phyloP scores from a whole-genome alignment of 164 flowering plant genomes.

The Magnolia sinica region DNA sequence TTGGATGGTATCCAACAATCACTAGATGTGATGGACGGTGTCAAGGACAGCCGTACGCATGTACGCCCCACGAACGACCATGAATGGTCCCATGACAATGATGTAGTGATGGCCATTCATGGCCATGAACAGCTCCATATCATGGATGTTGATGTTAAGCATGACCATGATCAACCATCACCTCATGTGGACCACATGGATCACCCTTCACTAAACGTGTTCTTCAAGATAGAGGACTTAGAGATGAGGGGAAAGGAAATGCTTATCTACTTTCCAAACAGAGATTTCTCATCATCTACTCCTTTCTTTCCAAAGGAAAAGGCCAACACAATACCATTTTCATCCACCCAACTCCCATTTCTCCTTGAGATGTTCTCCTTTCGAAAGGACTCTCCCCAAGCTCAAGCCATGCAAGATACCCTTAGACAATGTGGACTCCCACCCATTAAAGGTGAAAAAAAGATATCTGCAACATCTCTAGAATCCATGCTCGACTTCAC shows the following conservation, averaged over 20 bases:
- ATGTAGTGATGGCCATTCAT: neutral
- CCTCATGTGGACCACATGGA: constrained; percentile 16
- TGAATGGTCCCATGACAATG: neutral
- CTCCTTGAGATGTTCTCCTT: constrained; percentile 39
- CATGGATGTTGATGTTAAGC: neutral
- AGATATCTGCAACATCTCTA: constrained; percentile 32
- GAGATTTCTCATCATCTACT: constrained; percentile 26
- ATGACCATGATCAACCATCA: neutral
- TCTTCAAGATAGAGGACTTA: constrained; percentile 30
- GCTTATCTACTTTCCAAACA: constrained; percentile 28
- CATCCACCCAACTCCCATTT: constrained; percentile 27
- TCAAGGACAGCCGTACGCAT: neutral
- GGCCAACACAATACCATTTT: constrained; percentile 49
- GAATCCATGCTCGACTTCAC: constrained; percentile 56
- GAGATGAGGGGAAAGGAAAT: constrained; percentile 27
- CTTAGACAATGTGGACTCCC: constrained; percentile 40
- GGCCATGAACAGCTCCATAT: neutral
- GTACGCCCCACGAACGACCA: too few species aligned
- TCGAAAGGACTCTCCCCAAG: constrained; percentile 39
- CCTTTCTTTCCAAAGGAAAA: constrained; percentile 39
- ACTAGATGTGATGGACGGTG: neutral
- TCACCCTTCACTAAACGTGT: constrained; percentile 23
- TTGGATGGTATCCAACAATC: neutral
- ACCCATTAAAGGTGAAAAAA: constrained; percentile 41
- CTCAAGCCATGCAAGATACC: constrained; percentile 46